A percentile compares a stretch with the other conserved stretches of the same genome.
Conservation (phyloP, 1,284 basidiomycete genomes). For the Leccinum ponderosum region DNA sequence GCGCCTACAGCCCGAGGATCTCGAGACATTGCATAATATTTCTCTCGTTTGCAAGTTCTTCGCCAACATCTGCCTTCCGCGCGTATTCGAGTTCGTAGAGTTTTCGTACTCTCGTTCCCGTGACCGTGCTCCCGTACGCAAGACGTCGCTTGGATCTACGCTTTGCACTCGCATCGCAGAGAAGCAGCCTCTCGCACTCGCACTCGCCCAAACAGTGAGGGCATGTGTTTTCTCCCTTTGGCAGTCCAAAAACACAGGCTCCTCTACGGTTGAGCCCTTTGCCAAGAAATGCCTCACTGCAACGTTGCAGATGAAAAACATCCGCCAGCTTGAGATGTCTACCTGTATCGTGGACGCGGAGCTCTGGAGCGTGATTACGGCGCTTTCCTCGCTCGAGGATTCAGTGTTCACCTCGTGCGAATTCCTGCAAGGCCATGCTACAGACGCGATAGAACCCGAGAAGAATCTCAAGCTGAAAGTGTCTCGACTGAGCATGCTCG, state of each 20-base stretch:
- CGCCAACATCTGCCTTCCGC: background rate
- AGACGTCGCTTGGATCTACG: background rate
- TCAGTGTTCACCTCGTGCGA: background rate
- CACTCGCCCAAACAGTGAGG: background rate
- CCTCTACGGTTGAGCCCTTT: background rate
- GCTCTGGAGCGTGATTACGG: background rate
- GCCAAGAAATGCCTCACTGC: background rate
- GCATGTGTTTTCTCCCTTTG: rapidly evolving
- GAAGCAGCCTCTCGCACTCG: background rate
- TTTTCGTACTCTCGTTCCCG: background rate
- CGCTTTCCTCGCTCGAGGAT: background rate
- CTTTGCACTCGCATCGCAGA: background rate
- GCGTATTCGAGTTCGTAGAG: background rate
- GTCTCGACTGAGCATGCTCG: background rate
- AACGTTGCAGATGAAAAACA: background rate
- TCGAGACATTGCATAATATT: background rate
- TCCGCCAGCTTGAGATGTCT: background rate
- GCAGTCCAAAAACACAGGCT: background rate
- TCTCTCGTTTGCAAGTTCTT: background rate
- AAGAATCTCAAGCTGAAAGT: background rate
- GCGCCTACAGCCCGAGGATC: background rate
- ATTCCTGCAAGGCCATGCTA: background rate
- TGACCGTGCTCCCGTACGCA: background rate
- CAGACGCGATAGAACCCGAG: background rate
- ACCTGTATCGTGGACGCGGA: background rate